A percentile compares a stretch with the other conserved stretches of the same genome.
Evolutionary conservation across 1,139 yeast species (phyloP).

Genomic region (Kodamaea suecica): DNA sequence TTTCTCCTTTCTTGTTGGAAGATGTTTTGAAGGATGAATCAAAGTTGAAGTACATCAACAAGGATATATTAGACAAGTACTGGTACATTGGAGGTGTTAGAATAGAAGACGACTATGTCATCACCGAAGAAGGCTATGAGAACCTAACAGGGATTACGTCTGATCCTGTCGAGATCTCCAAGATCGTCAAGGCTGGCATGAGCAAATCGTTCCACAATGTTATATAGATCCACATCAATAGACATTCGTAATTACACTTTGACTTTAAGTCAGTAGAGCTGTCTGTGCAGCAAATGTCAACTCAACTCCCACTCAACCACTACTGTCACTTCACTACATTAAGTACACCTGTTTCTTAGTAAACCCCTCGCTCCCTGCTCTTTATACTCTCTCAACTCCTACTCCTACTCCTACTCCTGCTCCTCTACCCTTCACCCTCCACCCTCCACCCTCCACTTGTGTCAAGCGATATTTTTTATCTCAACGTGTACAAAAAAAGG

Average conservation of each 20-base stretch:
- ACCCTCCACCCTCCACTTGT: too few relatives aligned
- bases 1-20: slow-evolving; percentile 76
- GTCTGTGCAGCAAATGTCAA: too few relatives aligned
- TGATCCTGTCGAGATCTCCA: slow-evolving; percentile 77
- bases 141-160: slow-evolving; percentile 79
- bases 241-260: background rate
- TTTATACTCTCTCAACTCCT: too few relatives aligned
- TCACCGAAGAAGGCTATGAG: slow-evolving; percentile 74
- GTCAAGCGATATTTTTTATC: too few relatives aligned
- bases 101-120: slow-evolving; percentile 87
- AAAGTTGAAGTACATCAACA: slow-evolving; percentile 60
- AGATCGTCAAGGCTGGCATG: slow-evolving; percentile 70
- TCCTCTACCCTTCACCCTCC: too few relatives aligned
- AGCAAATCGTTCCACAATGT: slow-evolving; percentile 65
- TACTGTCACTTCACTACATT: too few relatives aligned
- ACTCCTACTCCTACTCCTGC: too few relatives aligned
- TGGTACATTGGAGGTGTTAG: slow-evolving; percentile 94
- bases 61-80: slow-evolving; percentile 66
- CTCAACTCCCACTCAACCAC: too few relatives aligned
- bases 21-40: slow-evolving; percentile 57
- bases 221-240: slow-evolving; percentile 22
- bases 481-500: slow-evolving; percentile 7
- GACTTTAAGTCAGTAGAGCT: too few relatives aligned
- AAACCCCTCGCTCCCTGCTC: too few relatives aligned
- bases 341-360: too few relatives aligned